Base-by-base conservation (phyloP, 2,329 filamentous ascomycete species). In the Thielaviopsis euricoi region DNA sequence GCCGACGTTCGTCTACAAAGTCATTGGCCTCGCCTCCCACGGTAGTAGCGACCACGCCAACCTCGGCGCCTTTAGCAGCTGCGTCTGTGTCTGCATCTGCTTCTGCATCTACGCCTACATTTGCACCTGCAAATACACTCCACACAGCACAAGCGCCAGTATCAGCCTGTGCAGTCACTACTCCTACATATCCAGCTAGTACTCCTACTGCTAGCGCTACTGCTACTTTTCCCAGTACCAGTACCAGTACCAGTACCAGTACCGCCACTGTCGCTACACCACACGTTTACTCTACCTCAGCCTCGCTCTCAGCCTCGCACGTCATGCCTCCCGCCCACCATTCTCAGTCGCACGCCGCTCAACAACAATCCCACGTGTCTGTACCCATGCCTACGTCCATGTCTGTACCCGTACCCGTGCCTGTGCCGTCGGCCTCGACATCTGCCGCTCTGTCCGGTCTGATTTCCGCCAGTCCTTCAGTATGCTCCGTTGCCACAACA, bases 1-100 rank as follows among this genome's bases (percentile, higher is more conserved):
- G 15, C 50, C 48, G 59, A 6, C 59, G 40, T 25, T 58, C 59
- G n/a, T 53, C 56, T 49, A 58, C 46, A 52, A 60, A 60, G 51
- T 58, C 52, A 13, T 50, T 53, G 19, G 52, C 37, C 25, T 37
- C 49, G 7, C 48, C 59, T 15, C 56, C 59, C 29, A 46, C 52
- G 15, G 29, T 40, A 23, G 29, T 29, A 6, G n/a, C 37, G 19
- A 48, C 33, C 23, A 49, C 19, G 7, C 21, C 58, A 1, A 13
- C 50, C 29, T 22, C 43, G 23, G n/a, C 46, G 13, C 19, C 40
- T 46, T 29, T 43, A 33, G 56, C 50, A 5, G 15, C 37, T 22
- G 17, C 51, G 4, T 25, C 51, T 17, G 29, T 33, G 26, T 29
- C 53, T 17, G 10, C 37, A 25, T 52, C 37, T 26, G 29, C 22